Percentiles rank a stretch among this genome's conserved stretches.
phyloP scores from a whole-genome alignment of 495 filamentous ascomycete species.

The Haplographium delicatum region DNA sequence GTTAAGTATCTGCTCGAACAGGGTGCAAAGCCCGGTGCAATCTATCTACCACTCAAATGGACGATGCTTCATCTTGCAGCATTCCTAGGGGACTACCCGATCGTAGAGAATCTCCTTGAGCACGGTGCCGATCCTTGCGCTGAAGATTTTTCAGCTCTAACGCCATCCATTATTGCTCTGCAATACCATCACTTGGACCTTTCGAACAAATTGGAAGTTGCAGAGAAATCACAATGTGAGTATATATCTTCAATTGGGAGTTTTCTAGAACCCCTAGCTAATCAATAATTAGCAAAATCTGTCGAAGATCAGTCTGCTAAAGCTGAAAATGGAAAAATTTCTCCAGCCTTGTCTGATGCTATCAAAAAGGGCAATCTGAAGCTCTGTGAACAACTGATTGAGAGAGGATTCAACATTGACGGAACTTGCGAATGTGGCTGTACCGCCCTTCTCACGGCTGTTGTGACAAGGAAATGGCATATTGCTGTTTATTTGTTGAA shows the following conservation, averaged over 20 bases:
- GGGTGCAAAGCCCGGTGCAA: not conserved
- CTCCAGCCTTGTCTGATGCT: not conserved
- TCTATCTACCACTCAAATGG: not conserved
- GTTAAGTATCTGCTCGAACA: not conserved
- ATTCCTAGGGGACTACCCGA: not conserved
- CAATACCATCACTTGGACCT: not conserved
- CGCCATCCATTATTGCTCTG: not conserved
- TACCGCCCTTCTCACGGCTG: not conserved
- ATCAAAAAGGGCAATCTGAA: not conserved
- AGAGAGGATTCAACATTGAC: not conserved
- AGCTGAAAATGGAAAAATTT: not conserved
- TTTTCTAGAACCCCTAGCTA: not conserved
- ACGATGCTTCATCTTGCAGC: conserved; percentile 2
- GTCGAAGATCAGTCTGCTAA: not conserved
- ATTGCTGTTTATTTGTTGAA: not conserved
- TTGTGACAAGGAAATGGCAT: too few species aligned
- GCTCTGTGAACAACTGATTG: not conserved
- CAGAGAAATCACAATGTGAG: not conserved
- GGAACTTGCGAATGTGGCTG: not conserved
- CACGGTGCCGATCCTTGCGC: conserved; percentile 1
- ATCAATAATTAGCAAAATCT: not conserved
- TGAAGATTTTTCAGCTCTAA: not conserved
- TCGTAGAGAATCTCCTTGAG: not conserved
- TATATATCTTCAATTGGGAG: not conserved
- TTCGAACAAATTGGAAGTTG: not conserved